phyloP scores from a whole-genome alignment of 192 early-diverging fungal genomes.

The Fimicolochytrium jonesii region DNA sequence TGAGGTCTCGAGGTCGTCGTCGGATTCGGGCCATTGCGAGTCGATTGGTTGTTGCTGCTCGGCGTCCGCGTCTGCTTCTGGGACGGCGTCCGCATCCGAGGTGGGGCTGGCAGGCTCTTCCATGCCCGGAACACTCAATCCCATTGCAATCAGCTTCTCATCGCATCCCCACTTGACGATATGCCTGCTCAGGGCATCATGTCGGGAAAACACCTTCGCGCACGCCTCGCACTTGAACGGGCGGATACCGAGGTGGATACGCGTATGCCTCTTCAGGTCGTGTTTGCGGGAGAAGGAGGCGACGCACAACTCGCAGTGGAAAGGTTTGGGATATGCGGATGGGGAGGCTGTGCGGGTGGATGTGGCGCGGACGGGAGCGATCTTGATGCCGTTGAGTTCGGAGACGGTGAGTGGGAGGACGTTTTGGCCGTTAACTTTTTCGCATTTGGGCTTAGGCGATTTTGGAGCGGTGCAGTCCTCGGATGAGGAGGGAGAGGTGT shows the following conservation, averaged over 20 bases:
- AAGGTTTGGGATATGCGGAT: conserved; percentile 39
- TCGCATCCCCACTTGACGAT: conserved; percentile 25
- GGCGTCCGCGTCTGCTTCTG: no score
- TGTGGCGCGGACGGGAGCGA: conserved; percentile 20
- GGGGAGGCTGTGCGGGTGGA: neutral
- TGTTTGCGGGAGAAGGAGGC: conserved; percentile 81
- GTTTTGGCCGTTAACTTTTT: neutral
- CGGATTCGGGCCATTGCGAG: no score
- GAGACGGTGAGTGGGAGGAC: neutral
- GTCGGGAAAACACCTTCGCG: conserved; percentile 31
- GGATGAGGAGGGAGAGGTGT: neutral
- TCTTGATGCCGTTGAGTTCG: neutral
- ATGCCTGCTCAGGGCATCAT: conserved; percentile 34
- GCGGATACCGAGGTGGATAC: conserved; percentile 40
- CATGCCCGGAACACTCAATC: no score
- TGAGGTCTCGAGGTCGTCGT: no score
- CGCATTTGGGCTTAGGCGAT: neutral
- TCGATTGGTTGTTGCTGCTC: no score
- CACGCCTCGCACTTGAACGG: conserved; percentile 34
- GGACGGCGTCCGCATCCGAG: no score
- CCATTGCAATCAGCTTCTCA: conserved; percentile 14
- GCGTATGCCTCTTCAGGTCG: conserved; percentile 76
- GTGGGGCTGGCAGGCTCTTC: no score
- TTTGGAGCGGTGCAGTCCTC: neutral
- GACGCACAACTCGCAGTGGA: conserved; percentile 65